Evolutionary conservation across 106 monocot genomes (phyloP).

Genomic region (Dendrobium huoshanense): DNA sequence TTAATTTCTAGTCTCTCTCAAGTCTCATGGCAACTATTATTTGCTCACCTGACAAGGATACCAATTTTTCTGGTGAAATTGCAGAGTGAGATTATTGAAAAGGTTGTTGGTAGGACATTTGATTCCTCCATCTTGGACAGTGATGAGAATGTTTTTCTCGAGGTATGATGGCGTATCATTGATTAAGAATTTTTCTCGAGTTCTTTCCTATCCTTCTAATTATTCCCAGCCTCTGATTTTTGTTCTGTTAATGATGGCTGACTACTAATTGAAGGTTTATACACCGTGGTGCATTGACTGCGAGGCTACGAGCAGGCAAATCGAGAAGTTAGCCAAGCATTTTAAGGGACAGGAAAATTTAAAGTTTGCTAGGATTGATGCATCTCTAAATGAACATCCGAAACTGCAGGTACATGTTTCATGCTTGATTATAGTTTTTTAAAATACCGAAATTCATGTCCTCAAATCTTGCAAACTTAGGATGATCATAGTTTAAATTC

Average conservation of each 20-base stretch:
- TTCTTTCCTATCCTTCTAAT: background rate
- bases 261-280: conserved; percentile 42
- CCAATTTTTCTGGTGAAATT: conserved; percentile 10
- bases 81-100: conserved; percentile 62
- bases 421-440: background rate
- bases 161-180: conserved; percentile 38
- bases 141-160: conserved; percentile 71
- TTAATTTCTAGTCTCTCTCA: background rate
- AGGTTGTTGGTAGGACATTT: conserved; percentile 86
- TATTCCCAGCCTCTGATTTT: background rate
- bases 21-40: background rate
- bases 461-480: background rate
- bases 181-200: background rate
- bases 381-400: conserved; percentile 90
- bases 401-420: conserved; percentile 57
- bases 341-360: conserved; percentile 47
- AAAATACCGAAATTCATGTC: background rate
- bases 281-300: conserved; percentile 93
- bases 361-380: conserved; percentile 81
- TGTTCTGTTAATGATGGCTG: background rate
- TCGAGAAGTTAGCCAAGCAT: conserved; percentile 77
- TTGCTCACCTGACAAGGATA: background rate
- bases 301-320: conserved; percentile 57
- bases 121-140: conserved; percentile 63
- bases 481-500: background rate